These are phyloP conservation scores for Aspergillus conjunctus DNA, from an alignment of 495 filamentous ascomycete genomes.

Conservation along the genomic window DNA sequence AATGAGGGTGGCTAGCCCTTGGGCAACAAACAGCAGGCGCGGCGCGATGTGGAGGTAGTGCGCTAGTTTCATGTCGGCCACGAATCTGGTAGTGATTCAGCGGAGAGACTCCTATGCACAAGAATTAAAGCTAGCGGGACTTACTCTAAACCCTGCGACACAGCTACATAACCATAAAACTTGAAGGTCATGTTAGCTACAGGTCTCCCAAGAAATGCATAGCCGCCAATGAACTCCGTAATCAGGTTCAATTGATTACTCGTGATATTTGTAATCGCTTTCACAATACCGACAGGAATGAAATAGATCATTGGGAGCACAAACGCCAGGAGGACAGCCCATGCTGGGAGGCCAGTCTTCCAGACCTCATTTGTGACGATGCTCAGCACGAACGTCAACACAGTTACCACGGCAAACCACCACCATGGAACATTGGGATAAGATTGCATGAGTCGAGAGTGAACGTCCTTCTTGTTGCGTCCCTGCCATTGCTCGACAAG, in stretches of 20 bases:
- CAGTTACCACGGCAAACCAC: conserved; percentile 44
- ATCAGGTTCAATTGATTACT: conserved; percentile 67
- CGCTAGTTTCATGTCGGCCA: conserved; percentile 75
- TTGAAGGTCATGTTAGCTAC: conserved; percentile 76
- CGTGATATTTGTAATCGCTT: conserved; percentile 68
- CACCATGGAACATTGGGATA: conserved; percentile 48
- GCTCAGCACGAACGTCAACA: conserved; percentile 59
- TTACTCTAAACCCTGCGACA: conserved; percentile 52
- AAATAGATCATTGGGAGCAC: conserved; percentile 46
- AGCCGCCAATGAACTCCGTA: conserved; percentile 72
- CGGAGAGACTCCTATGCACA: conserved; percentile 40
- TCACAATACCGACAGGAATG: conserved; percentile 53
- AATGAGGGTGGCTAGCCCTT: conserved; percentile 66
- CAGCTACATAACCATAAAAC: conserved; percentile 72
- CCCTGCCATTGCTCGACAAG: conserved; percentile 62
- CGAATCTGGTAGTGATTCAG: conserved; percentile 50
- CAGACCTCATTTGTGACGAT: conserved; percentile 65
- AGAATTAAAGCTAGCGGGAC: conserved; percentile 29
- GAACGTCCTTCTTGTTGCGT: conserved; percentile 58
- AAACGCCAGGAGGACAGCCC: conserved; percentile 67
- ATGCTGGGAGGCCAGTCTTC: conserved; percentile 66
- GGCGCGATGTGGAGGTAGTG: conserved; percentile 79
- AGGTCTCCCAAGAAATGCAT: conserved; percentile 67
- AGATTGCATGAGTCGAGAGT: conserved; percentile 41
- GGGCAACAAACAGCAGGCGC: conserved; percentile 66